phyloP scores from a whole-genome alignment of 75 land plant genomes.

The Ceratopteris richardii region DNA sequence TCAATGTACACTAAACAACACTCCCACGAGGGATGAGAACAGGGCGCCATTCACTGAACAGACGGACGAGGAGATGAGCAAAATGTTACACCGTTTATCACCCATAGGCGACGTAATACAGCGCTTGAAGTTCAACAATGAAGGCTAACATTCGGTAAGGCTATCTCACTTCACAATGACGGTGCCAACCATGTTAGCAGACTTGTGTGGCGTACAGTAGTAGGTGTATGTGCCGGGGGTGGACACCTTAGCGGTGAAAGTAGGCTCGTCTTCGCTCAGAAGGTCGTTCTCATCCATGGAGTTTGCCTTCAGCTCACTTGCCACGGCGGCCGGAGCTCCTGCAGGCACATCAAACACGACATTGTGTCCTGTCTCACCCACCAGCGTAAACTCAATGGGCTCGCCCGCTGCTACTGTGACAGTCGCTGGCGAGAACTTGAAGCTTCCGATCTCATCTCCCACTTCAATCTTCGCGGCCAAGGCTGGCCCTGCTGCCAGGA shows the following conservation, averaged over 20 bases:
- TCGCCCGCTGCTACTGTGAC: slow-evolving; percentile 3
- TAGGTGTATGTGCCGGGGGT: slow-evolving; percentile 2
- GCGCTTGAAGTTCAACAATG: too few relatives aligned
- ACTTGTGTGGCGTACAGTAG: slow-evolving; percentile 3
- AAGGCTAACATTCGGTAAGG: too few relatives aligned
- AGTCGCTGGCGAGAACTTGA: not conserved
- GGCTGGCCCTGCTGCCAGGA: not conserved
- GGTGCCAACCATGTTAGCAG: not conserved
- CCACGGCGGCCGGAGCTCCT: not conserved
- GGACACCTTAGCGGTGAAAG: slow-evolving; percentile 2
- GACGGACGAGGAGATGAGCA: too few relatives aligned
- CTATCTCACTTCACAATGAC: slow-evolving; percentile 1
- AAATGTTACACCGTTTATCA: too few relatives aligned
- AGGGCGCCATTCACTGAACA: too few relatives aligned
- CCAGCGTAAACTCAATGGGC: slow-evolving; percentile 3
- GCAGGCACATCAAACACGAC: slow-evolving; percentile 1
- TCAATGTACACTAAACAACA: too few relatives aligned
- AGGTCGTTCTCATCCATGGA: slow-evolving; percentile 5
- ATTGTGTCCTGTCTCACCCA: slow-evolving; percentile 6
- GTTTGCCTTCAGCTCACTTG: not conserved
- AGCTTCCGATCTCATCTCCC: slow-evolving; percentile 7
- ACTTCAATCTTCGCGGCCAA: slow-evolving; percentile 2
- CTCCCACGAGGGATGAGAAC: too few relatives aligned
- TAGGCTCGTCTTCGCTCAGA: not conserved
- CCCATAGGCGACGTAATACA: too few relatives aligned